These are phyloP conservation scores for Syncephalastrum racemosum DNA, from an alignment of 371 early-diverging fungal genomes.

Conservation along the genomic window DNA sequence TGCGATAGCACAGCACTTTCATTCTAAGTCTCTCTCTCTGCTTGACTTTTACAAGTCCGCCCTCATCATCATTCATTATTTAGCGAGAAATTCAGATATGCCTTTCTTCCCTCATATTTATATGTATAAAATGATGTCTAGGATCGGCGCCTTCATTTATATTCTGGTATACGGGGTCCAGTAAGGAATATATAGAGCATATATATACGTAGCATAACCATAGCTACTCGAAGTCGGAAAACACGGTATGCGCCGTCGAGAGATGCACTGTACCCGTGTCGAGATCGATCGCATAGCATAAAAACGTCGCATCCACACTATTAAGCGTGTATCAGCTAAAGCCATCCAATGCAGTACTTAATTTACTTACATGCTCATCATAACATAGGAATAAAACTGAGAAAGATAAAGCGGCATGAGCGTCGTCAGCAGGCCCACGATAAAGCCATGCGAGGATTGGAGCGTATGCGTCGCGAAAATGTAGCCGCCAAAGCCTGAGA, in stretches of 20 bases:
- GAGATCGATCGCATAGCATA: constrained; percentile 80
- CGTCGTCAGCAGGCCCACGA: constrained; percentile 63
- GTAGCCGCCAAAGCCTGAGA: constrained; percentile 64
- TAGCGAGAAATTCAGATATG: no score
- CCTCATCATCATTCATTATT: no score
- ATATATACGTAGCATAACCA: background rate
- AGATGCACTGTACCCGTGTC: constrained; percentile 69
- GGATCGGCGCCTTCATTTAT: no score
- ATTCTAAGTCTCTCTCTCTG: no score
- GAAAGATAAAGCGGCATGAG: constrained; percentile 69
- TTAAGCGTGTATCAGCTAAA: background rate
- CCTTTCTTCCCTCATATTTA: no score
- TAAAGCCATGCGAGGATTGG: constrained; percentile 67
- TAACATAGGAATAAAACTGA: constrained; percentile 66
- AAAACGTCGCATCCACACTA: constrained; percentile 77
- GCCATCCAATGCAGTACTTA: background rate
- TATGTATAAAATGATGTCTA: no score
- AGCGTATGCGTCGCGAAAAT: constrained; percentile 65
- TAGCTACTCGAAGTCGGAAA: constrained; percentile 30
- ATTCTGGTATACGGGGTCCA: no score
- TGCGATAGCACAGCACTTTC: constrained; percentile 2
- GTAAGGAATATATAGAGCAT: no score
- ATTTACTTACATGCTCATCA: constrained; percentile 76
- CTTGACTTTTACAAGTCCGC: no score
- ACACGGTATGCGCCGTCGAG: constrained; percentile 50